Evolutionary conservation across 148 eudicot species (phyloP), one percentile per base, ranked within the genome.

Genomic region (Vaccinium darrowii): DNA sequence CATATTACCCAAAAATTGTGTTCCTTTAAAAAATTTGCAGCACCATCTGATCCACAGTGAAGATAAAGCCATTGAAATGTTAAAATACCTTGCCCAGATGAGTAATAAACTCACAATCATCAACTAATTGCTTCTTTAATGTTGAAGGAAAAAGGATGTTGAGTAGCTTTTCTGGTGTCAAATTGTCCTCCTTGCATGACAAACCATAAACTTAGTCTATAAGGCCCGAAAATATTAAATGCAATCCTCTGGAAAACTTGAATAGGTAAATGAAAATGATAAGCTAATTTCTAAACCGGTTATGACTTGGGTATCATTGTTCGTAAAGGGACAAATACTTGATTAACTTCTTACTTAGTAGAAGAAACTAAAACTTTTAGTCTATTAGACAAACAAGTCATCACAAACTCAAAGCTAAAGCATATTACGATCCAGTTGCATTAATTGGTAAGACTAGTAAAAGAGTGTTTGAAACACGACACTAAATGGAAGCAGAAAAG

Each of bases 121-220:
- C 91, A 79, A 93, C 83, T 58, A 93, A 87, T 78, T 91, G 94
- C 89, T 90, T 90, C 89, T 86, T 92, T 21, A 93, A 85, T 23
- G 80, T 81, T 12, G 88, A 85, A 58, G 97, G 97, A 76, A 93
- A 89, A 62, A 85, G 88, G 67, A 92, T 84, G 74, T 65, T 87
- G 27, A 87, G 69, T 74, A 80, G 80, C 84, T 91, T 92, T 74
- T 90, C 97, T 54, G 80, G 49, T 15, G 86, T 62, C 71, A 50
- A 81, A 30, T 43, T 71, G 21, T 86, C 88, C 79, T 89, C 84
- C 93, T 92, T 76, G 78, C 30, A 80, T 71, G 25, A 88, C 53
- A 49, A 78, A 73, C 25, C 21, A 14, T 23, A 80, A 67, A 72
- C 47, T 82, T 6, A 16, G 43, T 74, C 16, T 69, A 71, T 76